Conservation (phyloP, 345 rosid genomes). For the Ceriops zippeliana region DNA sequence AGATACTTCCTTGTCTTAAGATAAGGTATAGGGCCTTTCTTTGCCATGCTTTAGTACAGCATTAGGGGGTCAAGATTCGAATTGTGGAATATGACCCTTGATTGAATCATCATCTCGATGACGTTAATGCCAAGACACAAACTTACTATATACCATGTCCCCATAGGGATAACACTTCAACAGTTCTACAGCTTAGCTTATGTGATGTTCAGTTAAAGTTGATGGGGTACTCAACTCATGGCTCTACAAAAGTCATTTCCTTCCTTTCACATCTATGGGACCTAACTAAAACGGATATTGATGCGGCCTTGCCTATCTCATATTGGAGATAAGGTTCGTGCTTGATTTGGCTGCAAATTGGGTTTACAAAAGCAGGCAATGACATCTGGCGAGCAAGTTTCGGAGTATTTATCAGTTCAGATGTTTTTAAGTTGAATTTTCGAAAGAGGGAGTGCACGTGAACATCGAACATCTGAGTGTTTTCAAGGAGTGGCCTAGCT, state of each 20-base stretch:
- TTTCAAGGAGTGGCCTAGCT: constrained; percentile 30
- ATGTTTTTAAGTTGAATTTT: constrained; percentile 16
- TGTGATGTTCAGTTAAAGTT: constrained; percentile 3
- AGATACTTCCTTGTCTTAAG: constrained; percentile 20
- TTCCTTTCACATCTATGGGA: background rate
- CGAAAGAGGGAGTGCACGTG: constrained; percentile 19
- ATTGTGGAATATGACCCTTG: constrained; percentile 19
- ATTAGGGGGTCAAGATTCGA: constrained; percentile 41
- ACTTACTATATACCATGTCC: background rate
- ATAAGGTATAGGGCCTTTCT: constrained; percentile 37
- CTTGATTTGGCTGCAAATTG: constrained; percentile 18
- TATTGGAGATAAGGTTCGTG: constrained; percentile 32
- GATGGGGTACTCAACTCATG: constrained; percentile 11
- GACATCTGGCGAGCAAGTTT: constrained; percentile 38
- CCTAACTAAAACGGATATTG: constrained; percentile 12
- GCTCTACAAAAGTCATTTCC: background rate
- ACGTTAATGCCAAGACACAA: background rate
- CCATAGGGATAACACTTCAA: background rate
- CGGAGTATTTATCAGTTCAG: constrained; percentile 4
- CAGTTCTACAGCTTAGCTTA: too few relatives aligned
- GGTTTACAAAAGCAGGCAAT: constrained; percentile 9
- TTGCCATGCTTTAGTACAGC: constrained; percentile 47
- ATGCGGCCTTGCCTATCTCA: constrained; percentile 21
- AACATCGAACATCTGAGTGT: constrained; percentile 13
- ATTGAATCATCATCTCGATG: background rate